A percentile compares a stretch with the other conserved stretches of the same genome.
These are phyloP conservation scores for Acorus gramineus DNA, from an alignment of 106 monocot species.

Conservation along the genomic window DNA sequence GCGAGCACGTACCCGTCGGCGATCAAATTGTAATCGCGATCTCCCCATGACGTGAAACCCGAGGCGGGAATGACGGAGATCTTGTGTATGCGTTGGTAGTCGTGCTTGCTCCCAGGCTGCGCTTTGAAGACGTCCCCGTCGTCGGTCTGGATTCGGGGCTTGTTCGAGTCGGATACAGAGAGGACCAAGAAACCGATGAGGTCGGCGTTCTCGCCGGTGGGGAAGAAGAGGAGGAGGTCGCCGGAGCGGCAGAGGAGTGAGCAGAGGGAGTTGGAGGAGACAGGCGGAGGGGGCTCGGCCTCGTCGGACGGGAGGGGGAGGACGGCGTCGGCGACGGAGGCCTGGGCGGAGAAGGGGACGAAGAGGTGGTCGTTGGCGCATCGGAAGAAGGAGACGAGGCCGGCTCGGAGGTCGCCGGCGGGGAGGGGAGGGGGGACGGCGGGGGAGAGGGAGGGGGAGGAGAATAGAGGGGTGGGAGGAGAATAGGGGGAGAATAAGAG, in stretches of 20 bases:
- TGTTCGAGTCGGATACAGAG: neutral
- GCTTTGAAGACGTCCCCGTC: slow-evolving; percentile 22
- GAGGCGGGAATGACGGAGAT: slow-evolving; percentile 15
- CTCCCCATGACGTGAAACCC: neutral
- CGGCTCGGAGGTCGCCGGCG: neutral
- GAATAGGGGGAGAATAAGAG: slow-evolving; percentile 11
- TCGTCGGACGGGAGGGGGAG: neutral
- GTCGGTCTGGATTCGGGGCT: slow-evolving; percentile 5
- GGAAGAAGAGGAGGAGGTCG: slow-evolving; percentile 48
- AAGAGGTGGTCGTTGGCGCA: neutral
- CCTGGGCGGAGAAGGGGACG: slow-evolving; percentile 6
- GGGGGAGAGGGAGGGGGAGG: slow-evolving; percentile 5
- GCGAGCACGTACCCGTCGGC: slow-evolving; percentile 55
- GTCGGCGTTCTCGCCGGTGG: slow-evolving; percentile 48
- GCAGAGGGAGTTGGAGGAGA: slow-evolving; percentile 17
- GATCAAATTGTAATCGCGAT: neutral
- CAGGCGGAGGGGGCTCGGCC: neutral
- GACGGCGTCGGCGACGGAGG: slow-evolving; percentile 3
- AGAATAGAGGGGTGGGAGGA: slow-evolving; percentile 1
- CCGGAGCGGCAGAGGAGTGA: slow-evolving; percentile 18
- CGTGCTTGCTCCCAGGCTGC: slow-evolving; percentile 33
- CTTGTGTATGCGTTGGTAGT: slow-evolving; percentile 36
- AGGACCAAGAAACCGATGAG: slow-evolving; percentile 26
- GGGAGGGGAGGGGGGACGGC: neutral
- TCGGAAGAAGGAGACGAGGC: slow-evolving; percentile 8